Conservation (phyloP, 23 red algal species). For the Gracilaria domingensis region DNA sequence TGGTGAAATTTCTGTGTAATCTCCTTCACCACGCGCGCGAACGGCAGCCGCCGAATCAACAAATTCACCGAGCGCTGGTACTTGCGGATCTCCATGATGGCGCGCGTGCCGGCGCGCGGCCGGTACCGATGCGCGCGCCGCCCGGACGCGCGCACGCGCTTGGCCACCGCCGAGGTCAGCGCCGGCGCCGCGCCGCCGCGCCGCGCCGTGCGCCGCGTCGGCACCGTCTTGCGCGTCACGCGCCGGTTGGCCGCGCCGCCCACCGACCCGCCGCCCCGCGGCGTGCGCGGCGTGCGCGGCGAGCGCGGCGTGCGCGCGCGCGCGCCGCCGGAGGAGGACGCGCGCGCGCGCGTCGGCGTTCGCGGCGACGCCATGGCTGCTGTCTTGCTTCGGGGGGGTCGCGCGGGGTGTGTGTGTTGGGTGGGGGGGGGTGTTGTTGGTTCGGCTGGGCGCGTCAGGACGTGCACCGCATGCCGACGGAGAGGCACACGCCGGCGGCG, state of each 20-base stretch:
- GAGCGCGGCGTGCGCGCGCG: conserved; percentile 28
- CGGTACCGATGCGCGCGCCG: conserved; percentile 63
- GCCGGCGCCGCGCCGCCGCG: conserved; percentile 3
- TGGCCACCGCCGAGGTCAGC: conserved; percentile 1
- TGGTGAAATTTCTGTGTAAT: conserved; percentile 77
- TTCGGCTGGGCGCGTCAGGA: too few species aligned
- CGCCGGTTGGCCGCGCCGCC: conserved; percentile 57
- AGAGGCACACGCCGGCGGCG: too few species aligned
- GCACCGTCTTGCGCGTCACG: conserved; percentile 42
- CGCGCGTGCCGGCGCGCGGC: conserved; percentile 84
- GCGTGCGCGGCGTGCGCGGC: conserved; percentile 47
- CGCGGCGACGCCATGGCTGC: conserved; percentile 1
- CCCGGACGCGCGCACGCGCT: neutral
- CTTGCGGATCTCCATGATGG: conserved; percentile 99
- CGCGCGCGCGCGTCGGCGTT: neutral
- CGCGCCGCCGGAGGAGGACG: neutral
- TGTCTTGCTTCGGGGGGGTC: too few species aligned
- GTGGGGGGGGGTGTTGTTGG: too few species aligned
- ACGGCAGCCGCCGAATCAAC: conserved; percentile 91
- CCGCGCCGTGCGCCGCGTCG: conserved; percentile 6
- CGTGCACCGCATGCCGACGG: too few species aligned
- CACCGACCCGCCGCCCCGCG: conserved; percentile 48
- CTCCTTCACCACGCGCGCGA: conserved; percentile 92
- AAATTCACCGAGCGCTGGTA: conserved; percentile 88
- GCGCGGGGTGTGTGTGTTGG: too few species aligned